Base-by-base conservation (phyloP, 352 stramenopile species). In the Thalassiosira livingstoniorum region DNA sequence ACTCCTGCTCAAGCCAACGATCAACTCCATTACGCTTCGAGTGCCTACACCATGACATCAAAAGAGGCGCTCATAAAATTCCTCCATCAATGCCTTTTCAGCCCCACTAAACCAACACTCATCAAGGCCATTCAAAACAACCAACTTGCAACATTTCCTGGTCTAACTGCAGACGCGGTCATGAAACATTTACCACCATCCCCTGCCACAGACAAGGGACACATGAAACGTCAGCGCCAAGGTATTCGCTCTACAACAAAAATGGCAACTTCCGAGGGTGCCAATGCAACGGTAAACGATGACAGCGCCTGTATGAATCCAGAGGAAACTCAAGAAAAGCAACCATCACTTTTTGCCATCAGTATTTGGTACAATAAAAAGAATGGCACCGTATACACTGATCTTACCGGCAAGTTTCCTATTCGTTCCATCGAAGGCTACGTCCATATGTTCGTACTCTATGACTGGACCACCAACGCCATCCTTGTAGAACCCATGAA, bases 391-490 rank as follows among this genome's bases (percentile, higher is more conserved):
- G 51, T 62, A 45, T 73, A 62, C 42, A 73, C 45, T 1, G 64
- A 61, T 29, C 25, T 61, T 29, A 73, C 64, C 0, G 45, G 43
- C 39, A 54, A 31, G 58, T 62, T 62, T 15, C 42, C 42, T n/a
- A n/a, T n/a, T n/a, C n/a, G n/a, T n/a, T n/a, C n/a, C n/a, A 4
- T 73, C 37, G 39, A 62, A 43, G 21, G 23, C 27, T 39, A 73
- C 60, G 53, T 68, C 43, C 78, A 86, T 37, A 32, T 82, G 0
- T 53, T 86, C 13, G 64, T 79, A 23, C 21, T 76, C 11, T 87
- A 86, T 63, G 57, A 78, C 23, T 76, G 75, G 29, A 70, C 75
- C 32, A 23, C 54, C 37, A 83, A 83, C 45, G 21, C n/a, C n/a
- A 83, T 78, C 29, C 32, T 67, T 15, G 66, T 55, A 0, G 4